phyloP scores from a whole-genome alignment of 306 rosid species.

The Spatholobus suberectus region DNA sequence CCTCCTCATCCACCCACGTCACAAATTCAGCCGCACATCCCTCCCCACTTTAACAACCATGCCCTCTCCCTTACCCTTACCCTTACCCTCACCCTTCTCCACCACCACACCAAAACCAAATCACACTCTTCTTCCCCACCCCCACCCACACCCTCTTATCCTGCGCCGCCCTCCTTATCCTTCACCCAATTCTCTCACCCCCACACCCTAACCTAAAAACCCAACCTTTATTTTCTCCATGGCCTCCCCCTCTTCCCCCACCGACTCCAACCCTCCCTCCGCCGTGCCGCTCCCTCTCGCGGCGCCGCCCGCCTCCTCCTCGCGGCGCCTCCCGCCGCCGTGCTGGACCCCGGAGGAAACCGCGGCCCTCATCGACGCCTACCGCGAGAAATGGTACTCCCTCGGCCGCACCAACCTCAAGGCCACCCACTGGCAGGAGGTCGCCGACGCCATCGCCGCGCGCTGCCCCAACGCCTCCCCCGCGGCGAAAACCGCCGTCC shows the following conservation, averaged over 20 bases:
- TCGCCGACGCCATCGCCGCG: constrained; percentile 73
- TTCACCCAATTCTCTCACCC: not conserved
- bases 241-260: constrained; percentile 45
- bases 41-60: constrained; percentile 28
- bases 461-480: constrained; percentile 75
- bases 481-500: constrained; percentile 84
- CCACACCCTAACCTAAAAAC: not conserved
- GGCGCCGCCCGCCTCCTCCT: constrained; percentile 44
- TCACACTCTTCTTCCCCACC: not conserved
- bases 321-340: constrained; percentile 86
- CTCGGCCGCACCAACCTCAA: constrained; percentile 90
- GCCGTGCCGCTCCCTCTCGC: constrained; percentile 40
- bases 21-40: constrained; percentile 41
- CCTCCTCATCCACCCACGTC: constrained; percentile 52
- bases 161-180: not conserved
- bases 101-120: not conserved
- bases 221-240: not conserved
- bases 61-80: no score
- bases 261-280: constrained; percentile 44
- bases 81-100: not conserved
- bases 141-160: not conserved
- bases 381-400: constrained; percentile 91
- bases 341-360: constrained; percentile 97
- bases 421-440: constrained; percentile 97
- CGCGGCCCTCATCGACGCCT: constrained; percentile 80